Base-by-base conservation (phyloP, 768 basidiomycete genomes). In the Suillus luteus region DNA sequence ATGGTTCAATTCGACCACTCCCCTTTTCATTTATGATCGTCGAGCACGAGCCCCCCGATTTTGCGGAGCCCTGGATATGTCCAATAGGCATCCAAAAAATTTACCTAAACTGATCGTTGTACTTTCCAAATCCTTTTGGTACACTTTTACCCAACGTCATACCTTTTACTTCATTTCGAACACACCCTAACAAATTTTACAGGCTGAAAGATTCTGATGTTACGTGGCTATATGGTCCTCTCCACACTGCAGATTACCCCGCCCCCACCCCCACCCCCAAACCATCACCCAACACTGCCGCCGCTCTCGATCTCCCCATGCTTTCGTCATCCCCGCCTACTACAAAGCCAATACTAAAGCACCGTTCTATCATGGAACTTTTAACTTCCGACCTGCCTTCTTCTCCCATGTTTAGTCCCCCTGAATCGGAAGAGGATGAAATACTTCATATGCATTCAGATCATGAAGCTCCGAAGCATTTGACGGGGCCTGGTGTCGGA, bases 131-230 rank as follows among this genome's bases (percentile, higher is more conserved):
- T 27, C 49, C 49, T 52, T 52, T 52, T 17, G 17, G 27, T 19
- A 52, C 27, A 52, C 51, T 33, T 52, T 52, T 17, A 52, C 51
- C 27, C 51, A 52, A 31, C 51, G 2, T 52, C 51, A 31, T 52
- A 31, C 48, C 19, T 38, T 46, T 49, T 38, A 38, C 55, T 57
- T 3, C n/a, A 24, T 41, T 35, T 44, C 65, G n/a, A 33, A 55
- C 17, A 7, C 40, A 40, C 41, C 40, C 66, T 75, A 46, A 73
- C 70, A 2, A 41, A 15, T 14, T 33, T 6, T 22, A 4, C 79
- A 99, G 96, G 96, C 87, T 99, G 70, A 99, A 99, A 77, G 96
- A 99, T 77, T 95, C 93, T 7, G 96, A 99, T 75, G 96, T 99
- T 46, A 99, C 97, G 2, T 99, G 96, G 96, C 86, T 99, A 0